Conservation (phyloP, 768 basidiomycete genomes). For the Lactarius indigo region DNA sequence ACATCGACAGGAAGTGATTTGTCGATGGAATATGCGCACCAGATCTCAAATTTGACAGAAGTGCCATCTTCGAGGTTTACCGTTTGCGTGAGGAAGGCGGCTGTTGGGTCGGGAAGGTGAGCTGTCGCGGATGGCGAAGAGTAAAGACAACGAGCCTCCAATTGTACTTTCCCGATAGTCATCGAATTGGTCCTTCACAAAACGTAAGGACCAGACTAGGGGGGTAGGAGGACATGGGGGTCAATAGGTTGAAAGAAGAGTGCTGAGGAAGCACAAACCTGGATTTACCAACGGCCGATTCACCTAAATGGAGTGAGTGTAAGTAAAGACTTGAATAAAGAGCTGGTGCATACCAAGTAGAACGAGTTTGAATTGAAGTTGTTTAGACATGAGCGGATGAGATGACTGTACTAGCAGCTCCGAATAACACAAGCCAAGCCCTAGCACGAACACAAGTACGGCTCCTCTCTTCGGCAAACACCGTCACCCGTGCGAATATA, state of each 20-base stretch:
- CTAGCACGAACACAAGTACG: not conserved
- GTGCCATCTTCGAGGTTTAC: slow-evolving; percentile 86
- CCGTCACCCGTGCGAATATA: not conserved
- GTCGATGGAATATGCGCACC: slow-evolving; percentile 47
- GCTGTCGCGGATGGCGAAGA: slow-evolving; percentile 18
- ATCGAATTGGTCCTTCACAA: slow-evolving; percentile 95
- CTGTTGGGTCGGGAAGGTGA: slow-evolving; percentile 39
- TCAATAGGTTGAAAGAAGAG: slow-evolving; percentile 27
- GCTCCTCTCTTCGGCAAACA: not conserved
- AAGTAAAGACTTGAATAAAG: not conserved
- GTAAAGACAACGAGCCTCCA: slow-evolving; percentile 52
- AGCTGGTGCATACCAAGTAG: slow-evolving; percentile 65
- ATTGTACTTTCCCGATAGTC: slow-evolving; percentile 95
- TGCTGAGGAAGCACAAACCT: slow-evolving; percentile 47
- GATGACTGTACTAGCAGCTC: slow-evolving; percentile 15
- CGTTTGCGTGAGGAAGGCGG: slow-evolving; percentile 98
- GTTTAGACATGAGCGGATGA: slow-evolving; percentile 71
- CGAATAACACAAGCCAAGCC: not conserved
- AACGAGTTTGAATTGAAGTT: slow-evolving; percentile 95
- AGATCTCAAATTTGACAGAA: slow-evolving; percentile 97
- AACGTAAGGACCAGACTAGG: slow-evolving; percentile 82
- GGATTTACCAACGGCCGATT: slow-evolving; percentile 97
- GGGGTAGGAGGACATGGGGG: slow-evolving; percentile 29
- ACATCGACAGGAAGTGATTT: not conserved
- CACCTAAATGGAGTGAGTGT: slow-evolving; percentile 51